Evolutionary conservation across 2,329 filamentous ascomycete genomes (phyloP).

Genomic region (Fusarium vanettenii): DNA sequence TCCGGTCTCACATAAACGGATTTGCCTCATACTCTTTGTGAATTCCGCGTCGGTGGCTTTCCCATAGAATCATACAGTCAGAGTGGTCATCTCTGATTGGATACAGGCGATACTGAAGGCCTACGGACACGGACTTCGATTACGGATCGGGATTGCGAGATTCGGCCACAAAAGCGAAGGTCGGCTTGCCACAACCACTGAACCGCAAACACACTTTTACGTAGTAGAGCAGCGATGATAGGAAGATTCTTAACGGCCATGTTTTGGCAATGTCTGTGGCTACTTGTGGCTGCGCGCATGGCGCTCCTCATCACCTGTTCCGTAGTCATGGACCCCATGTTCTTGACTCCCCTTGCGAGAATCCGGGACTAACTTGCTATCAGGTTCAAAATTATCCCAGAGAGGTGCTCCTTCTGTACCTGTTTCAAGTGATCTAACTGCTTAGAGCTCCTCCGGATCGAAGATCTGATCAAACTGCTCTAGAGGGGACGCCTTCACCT

Average conservation of each 20-base stretch:
- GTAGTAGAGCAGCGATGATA: neutral
- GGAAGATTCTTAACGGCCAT: neutral
- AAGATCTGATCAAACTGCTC: neutral
- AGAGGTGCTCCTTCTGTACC: too few species aligned
- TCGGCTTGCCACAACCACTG: neutral
- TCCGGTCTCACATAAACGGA: neutral
- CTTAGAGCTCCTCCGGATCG: neutral
- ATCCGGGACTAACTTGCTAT: neutral
- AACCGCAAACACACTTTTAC: neutral
- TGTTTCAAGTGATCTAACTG: neutral
- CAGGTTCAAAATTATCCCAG: too few species aligned
- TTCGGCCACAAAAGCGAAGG: neutral
- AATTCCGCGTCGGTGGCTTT: neutral
- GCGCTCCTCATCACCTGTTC: neutral
- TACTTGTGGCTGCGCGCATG: neutral
- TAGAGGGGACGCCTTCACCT: neutral
- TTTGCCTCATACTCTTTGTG: neutral
- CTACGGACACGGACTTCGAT: neutral
- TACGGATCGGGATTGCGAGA: neutral
- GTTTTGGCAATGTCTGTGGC: neutral
- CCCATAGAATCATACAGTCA: neutral
- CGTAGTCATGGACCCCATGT: neutral
- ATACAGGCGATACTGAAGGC: neutral
- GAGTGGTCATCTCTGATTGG: neutral
- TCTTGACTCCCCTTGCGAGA: neutral